Conservation (phyloP, 768 basidiomycete species). For the Agaricus subrufescens region DNA sequence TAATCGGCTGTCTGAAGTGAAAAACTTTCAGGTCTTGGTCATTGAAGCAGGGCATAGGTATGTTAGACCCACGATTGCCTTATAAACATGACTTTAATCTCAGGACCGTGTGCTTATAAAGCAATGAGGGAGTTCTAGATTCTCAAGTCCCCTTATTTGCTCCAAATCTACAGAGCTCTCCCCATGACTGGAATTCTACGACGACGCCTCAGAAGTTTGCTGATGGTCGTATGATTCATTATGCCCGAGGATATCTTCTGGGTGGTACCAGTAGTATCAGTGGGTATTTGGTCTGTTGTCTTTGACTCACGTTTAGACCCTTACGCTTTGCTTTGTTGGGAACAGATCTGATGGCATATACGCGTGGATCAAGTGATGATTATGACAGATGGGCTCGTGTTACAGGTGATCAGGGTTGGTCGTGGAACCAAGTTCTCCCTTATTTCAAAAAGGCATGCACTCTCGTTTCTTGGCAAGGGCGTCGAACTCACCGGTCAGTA, state of each 20-base stretch:
- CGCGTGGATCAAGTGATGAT: constrained; percentile 27
- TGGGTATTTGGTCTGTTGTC: neutral
- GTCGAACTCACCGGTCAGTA: constrained; percentile 10
- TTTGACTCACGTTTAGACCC: neutral
- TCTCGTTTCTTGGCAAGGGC: neutral
- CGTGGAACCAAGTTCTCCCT: constrained; percentile 24
- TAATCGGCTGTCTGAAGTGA: constrained; percentile 8
- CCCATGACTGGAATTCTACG: constrained; percentile 28
- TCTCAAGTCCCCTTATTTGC: constrained; percentile 19
- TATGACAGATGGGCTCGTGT: constrained; percentile 18
- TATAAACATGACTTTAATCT: neutral
- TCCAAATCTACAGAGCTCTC: constrained; percentile 8
- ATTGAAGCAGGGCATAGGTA: constrained; percentile 13
- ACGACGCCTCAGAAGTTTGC: constrained; percentile 19
- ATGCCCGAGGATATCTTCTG: constrained; percentile 22
- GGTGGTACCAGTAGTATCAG: constrained; percentile 27
- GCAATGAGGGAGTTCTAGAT: constrained; percentile 18
- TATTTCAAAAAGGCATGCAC: constrained; percentile 24
- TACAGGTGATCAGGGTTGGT: constrained; percentile 30
- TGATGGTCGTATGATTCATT: constrained; percentile 14
- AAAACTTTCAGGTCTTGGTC: constrained; percentile 6
- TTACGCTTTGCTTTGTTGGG: neutral
- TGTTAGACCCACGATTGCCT: neutral
- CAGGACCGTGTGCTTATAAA: neutral
- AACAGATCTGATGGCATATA: constrained; percentile 28